A percentile compares a stretch with the other conserved stretches of the same genome.
Conservation (phyloP, 2,329 filamentous ascomycete species). For the Aspergillus melleus region DNA sequence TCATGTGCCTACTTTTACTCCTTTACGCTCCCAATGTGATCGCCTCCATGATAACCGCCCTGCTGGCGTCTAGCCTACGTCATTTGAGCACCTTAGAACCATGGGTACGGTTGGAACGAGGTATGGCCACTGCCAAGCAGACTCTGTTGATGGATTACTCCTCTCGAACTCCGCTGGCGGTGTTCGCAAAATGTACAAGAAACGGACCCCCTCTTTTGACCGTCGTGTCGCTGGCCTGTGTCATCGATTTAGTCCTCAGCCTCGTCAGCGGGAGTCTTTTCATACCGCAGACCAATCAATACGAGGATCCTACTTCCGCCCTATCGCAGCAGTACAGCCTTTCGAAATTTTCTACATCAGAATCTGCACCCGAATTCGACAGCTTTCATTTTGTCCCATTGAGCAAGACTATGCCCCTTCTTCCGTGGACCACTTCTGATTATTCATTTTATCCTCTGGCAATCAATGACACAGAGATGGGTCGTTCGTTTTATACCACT, state of each 20-base stretch:
- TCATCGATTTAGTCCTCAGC: conserved; percentile 15
- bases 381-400: background rate
- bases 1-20: conserved; percentile 10
- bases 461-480: background rate
- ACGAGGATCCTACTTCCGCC: background rate
- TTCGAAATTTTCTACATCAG: background rate
- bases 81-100: conserved; percentile 22
- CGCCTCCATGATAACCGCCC: conserved; percentile 19
- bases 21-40: conserved; percentile 21
- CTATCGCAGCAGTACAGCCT: background rate
- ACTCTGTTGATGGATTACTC: conserved; percentile 11
- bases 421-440: conserved; percentile 1
- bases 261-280: conserved; percentile 22
- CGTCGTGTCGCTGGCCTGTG: conserved; percentile 11
- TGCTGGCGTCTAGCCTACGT: conserved; percentile 19
- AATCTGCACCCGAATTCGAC: background rate
- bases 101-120: conserved; percentile 19
- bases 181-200: background rate
- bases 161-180: background rate
- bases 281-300: conserved; percentile 12
- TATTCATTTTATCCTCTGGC: conserved; percentile 2
- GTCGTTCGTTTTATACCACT: background rate
- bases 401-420: background rate
- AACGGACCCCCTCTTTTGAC: background rate
- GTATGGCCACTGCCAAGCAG: conserved; percentile 8